A percentile compares a stretch with the other conserved stretches of the same genome.
These are phyloP conservation scores for Xylariaceae sp. DNA, from an alignment of 2,329 filamentous ascomycete genomes.

Conservation along the genomic window DNA sequence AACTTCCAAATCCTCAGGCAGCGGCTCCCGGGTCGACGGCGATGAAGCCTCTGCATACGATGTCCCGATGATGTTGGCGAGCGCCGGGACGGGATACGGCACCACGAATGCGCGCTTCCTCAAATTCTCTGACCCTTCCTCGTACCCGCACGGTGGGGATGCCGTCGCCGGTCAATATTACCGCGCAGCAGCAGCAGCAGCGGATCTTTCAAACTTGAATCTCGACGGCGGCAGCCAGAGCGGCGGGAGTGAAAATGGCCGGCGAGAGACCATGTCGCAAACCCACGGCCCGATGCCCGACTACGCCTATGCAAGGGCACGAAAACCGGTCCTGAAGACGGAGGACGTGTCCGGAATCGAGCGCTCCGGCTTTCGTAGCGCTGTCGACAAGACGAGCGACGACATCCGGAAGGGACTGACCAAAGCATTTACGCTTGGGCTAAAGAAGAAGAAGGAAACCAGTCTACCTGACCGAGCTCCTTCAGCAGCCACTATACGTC, in stretches of 20 bases:
- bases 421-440: conserved; percentile 48
- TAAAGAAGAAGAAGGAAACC: conserved; percentile 38
- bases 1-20: conserved; percentile 34
- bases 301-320: conserved; percentile 39
- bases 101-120: conserved; percentile 41
- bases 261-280: conserved; percentile 26
- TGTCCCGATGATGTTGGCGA: conserved; percentile 33
- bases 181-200: conserved; percentile 26
- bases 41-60: conserved; percentile 37
- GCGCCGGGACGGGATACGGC: conserved; percentile 38
- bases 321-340: conserved; percentile 40
- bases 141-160: conserved; percentile 30
- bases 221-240: conserved; percentile 37
- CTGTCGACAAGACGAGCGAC: conserved; percentile 52
- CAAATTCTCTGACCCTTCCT: conserved; percentile 39
- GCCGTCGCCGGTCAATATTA: conserved; percentile 24
- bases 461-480: conserved; percentile 30
- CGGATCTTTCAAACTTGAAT: too few species aligned
- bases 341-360: conserved; percentile 51
- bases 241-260: conserved; percentile 33
- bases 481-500: conserved; percentile 36
- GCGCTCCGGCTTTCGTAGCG: conserved; percentile 47
- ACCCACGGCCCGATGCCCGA: conserved; percentile 35
- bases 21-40: conserved; percentile 29
- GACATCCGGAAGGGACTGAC: conserved; percentile 47